Evolutionary conservation across 768 basidiomycete species (phyloP).

Genomic region (Harrya chromipes): DNA sequence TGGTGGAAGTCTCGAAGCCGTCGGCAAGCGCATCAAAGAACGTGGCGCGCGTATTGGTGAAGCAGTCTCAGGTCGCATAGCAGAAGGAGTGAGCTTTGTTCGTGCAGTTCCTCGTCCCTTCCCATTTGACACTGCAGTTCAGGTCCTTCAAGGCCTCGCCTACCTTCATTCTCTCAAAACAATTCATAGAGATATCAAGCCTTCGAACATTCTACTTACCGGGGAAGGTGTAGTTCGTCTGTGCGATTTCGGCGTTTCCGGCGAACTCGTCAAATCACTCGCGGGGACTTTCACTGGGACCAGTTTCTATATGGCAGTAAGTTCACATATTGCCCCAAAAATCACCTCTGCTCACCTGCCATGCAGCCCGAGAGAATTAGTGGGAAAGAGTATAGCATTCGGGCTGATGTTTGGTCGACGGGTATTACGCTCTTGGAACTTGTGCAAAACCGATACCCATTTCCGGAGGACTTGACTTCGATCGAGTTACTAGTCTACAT

Average conservation of each 20-base stretch:
- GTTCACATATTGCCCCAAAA: constrained; percentile 32
- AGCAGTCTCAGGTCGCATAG: constrained; percentile 85
- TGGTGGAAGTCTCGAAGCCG: constrained; percentile 85
- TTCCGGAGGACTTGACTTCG: constrained; percentile 86
- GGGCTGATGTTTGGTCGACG: constrained; percentile 97
- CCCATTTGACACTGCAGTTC: constrained; percentile 10
- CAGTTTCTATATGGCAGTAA: constrained; percentile 97
- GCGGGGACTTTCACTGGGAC: constrained; percentile 98
- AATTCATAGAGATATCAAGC: constrained; percentile 96
- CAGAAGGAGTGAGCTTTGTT: constrained; percentile 73
- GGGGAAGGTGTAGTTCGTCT: constrained; percentile 88
- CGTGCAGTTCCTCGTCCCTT: neutral
- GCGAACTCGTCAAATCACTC: constrained; percentile 85
- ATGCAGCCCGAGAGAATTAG: constrained; percentile 88
- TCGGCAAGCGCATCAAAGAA: constrained; percentile 81
- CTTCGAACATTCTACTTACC: constrained; percentile 89
- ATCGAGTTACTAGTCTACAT: constrained; percentile 94
- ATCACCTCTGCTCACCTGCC: constrained; percentile 3
- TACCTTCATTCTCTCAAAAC: constrained; percentile 90
- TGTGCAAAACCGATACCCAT: constrained; percentile 92
- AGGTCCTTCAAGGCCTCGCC: constrained; percentile 88
- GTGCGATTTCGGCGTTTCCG: constrained; percentile 96
- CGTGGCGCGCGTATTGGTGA: constrained; percentile 79
- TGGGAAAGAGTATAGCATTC: constrained; percentile 88
- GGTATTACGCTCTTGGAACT: constrained; percentile 94